phyloP scores from a whole-genome alignment of 106 monocot species.

The Platanthera zijinensis region DNA sequence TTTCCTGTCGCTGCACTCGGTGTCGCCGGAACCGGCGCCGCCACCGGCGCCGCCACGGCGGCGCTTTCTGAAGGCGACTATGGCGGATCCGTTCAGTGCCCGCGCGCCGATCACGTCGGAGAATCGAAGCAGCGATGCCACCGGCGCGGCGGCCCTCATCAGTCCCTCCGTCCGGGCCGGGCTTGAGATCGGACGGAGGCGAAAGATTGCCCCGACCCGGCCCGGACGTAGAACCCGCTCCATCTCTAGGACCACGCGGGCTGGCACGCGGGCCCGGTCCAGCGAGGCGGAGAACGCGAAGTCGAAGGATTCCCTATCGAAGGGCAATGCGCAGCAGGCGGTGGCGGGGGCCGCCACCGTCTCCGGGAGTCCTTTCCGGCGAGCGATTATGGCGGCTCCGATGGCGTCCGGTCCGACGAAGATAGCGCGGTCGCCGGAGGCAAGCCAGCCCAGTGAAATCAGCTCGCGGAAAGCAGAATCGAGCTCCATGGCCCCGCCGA shows the following conservation, averaged over 20 bases:
- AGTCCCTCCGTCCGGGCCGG: conserved; percentile 8
- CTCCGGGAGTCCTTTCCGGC: background rate
- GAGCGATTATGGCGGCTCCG: conserved; percentile 3
- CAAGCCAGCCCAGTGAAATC: conserved; percentile 13
- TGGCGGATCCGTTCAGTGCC: conserved; percentile 16
- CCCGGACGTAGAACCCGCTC: conserved; percentile 34
- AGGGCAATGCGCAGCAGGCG: conserved; percentile 25
- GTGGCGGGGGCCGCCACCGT: conserved; percentile 8
- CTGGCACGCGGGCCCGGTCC: conserved; percentile 31
- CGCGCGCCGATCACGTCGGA: conserved; percentile 25
- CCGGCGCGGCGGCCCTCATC: conserved; percentile 26
- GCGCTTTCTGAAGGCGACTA: conserved; percentile 27
- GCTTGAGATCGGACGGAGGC: background rate
- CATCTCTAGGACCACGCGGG: conserved; percentile 32
- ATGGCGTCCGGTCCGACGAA: conserved; percentile 19
- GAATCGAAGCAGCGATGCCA: conserved; percentile 21
- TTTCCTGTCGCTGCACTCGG: background rate
- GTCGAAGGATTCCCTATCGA: conserved; percentile 22
- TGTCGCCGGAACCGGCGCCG: too few relatives aligned
- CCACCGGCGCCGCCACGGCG: background rate
- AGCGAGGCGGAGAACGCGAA: conserved; percentile 24
- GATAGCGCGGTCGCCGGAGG: conserved; percentile 11
- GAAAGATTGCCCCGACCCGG: conserved; percentile 21
- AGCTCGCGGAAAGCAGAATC: conserved; percentile 22
- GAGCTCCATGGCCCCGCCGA: conserved; percentile 11